These are phyloP conservation scores for Coprinopsis cinerea DNA, from an alignment of 768 basidiomycete species.

Conservation along the genomic window DNA sequence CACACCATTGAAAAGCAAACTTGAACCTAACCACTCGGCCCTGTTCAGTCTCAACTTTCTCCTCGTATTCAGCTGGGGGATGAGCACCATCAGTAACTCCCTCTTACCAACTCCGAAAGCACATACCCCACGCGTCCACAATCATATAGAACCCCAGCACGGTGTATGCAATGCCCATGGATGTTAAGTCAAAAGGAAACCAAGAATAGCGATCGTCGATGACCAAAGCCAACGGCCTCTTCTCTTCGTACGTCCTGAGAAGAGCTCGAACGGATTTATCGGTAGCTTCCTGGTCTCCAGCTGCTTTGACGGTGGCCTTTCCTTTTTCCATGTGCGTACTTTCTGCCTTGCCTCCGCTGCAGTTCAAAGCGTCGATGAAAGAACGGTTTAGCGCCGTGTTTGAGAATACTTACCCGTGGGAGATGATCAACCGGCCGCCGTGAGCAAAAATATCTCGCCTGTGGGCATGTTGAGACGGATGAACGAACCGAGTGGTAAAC, in stretches of 20 bases:
- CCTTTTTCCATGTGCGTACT: conserved; percentile 42
- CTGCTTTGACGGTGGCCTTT: conserved; percentile 31
- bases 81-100: no score
- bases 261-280: conserved; percentile 71
- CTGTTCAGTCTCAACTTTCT: conserved; percentile 36
- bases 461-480: conserved; percentile 9
- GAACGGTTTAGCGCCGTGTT: neutral
- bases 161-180: conserved; percentile 40
- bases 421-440: conserved; percentile 67
- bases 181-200: conserved; percentile 65
- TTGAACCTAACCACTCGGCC: conserved; percentile 70
- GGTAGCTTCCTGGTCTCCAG: conserved; percentile 60
- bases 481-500: neutral
- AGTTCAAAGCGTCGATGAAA: neutral
- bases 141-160: conserved; percentile 71
- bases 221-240: conserved; percentile 60
- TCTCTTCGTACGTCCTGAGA: conserved; percentile 46
- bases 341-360: conserved; percentile 71
- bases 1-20: conserved; percentile 82
- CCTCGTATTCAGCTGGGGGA: conserved; percentile 56
- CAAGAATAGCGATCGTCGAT: conserved; percentile 67
- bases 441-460: conserved; percentile 69
- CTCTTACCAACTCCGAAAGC: no score
- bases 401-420: conserved; percentile 67
- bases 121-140: conserved; percentile 62